These are phyloP conservation scores for Darksidea phi DNA, from an alignment of 495 filamentous ascomycete species.

Conservation along the genomic window DNA sequence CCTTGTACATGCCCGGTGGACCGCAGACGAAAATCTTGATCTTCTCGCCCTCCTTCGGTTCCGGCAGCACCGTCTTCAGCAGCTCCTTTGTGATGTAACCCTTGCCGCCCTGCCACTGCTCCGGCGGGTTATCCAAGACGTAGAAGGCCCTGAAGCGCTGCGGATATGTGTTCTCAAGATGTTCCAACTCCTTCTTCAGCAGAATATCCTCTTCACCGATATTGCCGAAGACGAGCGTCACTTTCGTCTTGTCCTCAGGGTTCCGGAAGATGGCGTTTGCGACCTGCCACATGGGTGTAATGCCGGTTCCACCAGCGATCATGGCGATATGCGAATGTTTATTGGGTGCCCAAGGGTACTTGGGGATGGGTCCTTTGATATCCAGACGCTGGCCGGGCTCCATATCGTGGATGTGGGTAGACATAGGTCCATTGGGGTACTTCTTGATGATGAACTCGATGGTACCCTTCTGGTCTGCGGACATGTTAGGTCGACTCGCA, in stretches of 20 bases:
- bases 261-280: slow-evolving; percentile 85
- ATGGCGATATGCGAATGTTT: slow-evolving; percentile 94
- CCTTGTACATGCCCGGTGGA: slow-evolving; percentile 89
- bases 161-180: slow-evolving; percentile 90
- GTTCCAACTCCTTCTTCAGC: slow-evolving; percentile 74
- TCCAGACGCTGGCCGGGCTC: slow-evolving; percentile 72
- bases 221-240: slow-evolving; percentile 91
- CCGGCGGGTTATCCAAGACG: slow-evolving; percentile 80
- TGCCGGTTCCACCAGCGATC: slow-evolving; percentile 92
- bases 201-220: slow-evolving; percentile 82
- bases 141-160: slow-evolving; percentile 90
- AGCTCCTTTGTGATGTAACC: slow-evolving; percentile 84
- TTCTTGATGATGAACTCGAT: slow-evolving; percentile 88
- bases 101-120: slow-evolving; percentile 70
- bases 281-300: slow-evolving; percentile 93
- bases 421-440: slow-evolving; percentile 91
- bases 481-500: slow-evolving; percentile 3
- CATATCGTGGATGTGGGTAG: slow-evolving; percentile 80
- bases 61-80: slow-evolving; percentile 86
- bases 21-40: slow-evolving; percentile 92
- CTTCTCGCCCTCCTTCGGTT: slow-evolving; percentile 78
- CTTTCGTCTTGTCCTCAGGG: slow-evolving; percentile 93
- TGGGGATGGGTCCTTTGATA: slow-evolving; percentile 92
- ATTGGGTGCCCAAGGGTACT: slow-evolving; percentile 88
- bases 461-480: slow-evolving; percentile 65